Evolutionary conservation across 2,329 filamentous ascomycete genomes (phyloP), one percentile per base, ranked within the genome.

Genomic region (Fusarium foetens): DNA sequence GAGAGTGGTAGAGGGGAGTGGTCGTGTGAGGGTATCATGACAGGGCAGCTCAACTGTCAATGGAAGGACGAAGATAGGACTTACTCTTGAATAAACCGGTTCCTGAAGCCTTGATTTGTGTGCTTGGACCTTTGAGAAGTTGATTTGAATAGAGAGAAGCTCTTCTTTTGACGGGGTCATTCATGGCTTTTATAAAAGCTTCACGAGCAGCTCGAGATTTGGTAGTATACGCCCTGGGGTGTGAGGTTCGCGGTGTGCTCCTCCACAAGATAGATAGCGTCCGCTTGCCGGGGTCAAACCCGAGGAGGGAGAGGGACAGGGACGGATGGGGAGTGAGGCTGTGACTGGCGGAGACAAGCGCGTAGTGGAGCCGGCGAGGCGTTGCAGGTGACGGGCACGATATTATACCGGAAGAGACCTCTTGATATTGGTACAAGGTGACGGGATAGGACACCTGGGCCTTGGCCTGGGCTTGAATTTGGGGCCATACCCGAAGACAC

Each of bases 31-130:
- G 63, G 54, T 36, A 49, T 71, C 67, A 55, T 63, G 59, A 57
- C 45, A 60, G 54, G 61, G 62, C 46, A 63, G 43, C 33, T 49
- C 42, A 52, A 21, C 45, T 55, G 58, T 49, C 49, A 16, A 63
- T 33, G n/a, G 46, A 52, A 48, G 68, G 46, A 42, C 53, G 33
- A 52, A 45, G 64, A 39, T 57, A 48, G 63, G 65, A 82, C 83
- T 75, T 75, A 84, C 83, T 84, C 75, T 82, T 84, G 83, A 78
- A 80, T 73, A 83, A 80, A 79, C 81, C 79, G 75, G 77, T 75
- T 78, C 79, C 78, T 76, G 75, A 72, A 75, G 79, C 76, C 74
- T 82, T 80, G 71, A 81, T 77, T 70, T 81, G 77, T 71, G 80
- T 81, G 75, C 79, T 79, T 71, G 81, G 81, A 76, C 81, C 79